phyloP scores from a whole-genome alignment of 768 basidiomycete species.

The Pisolithus sp. region DNA sequence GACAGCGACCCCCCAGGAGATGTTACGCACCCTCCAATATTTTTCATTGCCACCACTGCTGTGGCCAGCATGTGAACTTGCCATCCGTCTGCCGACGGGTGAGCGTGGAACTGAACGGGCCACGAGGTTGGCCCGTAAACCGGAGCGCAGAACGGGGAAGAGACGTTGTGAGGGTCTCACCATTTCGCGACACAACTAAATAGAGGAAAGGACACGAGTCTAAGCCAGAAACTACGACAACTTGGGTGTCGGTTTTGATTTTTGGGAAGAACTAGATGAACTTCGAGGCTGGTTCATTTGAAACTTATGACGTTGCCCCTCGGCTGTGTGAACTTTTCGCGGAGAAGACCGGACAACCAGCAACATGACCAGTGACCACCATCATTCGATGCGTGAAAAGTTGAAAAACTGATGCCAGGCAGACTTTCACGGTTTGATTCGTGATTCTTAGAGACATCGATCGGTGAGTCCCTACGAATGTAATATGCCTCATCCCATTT shows the following conservation, averaged over 20 bases:
- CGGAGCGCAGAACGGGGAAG: conserved; percentile 13
- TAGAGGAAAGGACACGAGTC: background rate
- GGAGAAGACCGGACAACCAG: conserved; percentile 18
- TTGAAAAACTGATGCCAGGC: too few species aligned
- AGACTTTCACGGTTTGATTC: background rate
- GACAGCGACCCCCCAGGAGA: too few species aligned
- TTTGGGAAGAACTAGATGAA: background rate
- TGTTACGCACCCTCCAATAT: conserved; percentile 26
- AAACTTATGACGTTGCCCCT: background rate
- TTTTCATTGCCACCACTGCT: conserved; percentile 14
- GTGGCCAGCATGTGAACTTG: conserved; percentile 21
- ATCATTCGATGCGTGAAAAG: background rate
- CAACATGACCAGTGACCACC: too few species aligned
- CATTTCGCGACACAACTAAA: conserved; percentile 13
- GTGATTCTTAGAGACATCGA: background rate
- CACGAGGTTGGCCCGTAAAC: conserved; percentile 6
- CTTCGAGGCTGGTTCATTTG: background rate
- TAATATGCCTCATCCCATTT: background rate
- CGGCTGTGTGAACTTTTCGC: conserved; percentile 21
- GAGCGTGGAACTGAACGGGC: conserved; percentile 10
- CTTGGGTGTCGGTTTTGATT: conserved; percentile 16
- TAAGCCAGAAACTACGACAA: conserved; percentile 12
- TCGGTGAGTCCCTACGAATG: background rate
- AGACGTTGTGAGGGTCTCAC: conserved; percentile 15
- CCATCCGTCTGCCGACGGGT: conserved; percentile 17